These are phyloP conservation scores for Lachnellula suecica DNA, from an alignment of 2,329 filamentous ascomycete species.

Conservation along the genomic window DNA sequence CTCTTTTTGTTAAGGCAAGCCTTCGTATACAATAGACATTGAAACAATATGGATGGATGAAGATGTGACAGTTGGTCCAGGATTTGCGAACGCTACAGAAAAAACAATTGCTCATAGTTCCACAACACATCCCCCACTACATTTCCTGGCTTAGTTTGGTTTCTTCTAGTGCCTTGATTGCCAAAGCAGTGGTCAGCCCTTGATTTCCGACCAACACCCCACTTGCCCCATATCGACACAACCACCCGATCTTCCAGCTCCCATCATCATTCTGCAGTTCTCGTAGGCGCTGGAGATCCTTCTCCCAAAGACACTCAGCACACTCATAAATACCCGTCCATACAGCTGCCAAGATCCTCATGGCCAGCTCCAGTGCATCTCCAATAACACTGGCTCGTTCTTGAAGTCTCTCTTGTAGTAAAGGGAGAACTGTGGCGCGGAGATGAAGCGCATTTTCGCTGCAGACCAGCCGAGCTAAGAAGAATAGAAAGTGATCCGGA, in stretches of 20 bases:
- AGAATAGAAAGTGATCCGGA: slow-evolving; percentile 3
- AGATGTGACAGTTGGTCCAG: too few species aligned
- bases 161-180: slow-evolving; percentile 7
- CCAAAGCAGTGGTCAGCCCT: slow-evolving; percentile 25
- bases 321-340: neutral
- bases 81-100: too few species aligned
- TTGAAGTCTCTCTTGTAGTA: slow-evolving; percentile 1
- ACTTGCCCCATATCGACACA: slow-evolving; percentile 21
- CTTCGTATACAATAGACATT: too few species aligned
- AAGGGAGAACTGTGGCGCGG: neutral
- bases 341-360: neutral
- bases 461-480: neutral
- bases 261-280: slow-evolving; percentile 23
- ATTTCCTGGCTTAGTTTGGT: too few species aligned
- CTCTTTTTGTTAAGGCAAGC: too few species aligned
- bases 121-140: too few species aligned
- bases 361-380: slow-evolving; percentile 1
- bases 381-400: neutral
- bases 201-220: slow-evolving; percentile 24
- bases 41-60: too few species aligned
- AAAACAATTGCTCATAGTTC: too few species aligned
- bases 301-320: neutral
- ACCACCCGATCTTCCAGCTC: slow-evolving; percentile 24
- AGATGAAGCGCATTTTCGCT: neutral
- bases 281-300: slow-evolving; percentile 15